Evolutionary conservation across 2,329 filamentous ascomycete genomes (phyloP), one percentile per base, ranked within the genome.

Genomic region (Parasarocladium wereldwijsianum): DNA sequence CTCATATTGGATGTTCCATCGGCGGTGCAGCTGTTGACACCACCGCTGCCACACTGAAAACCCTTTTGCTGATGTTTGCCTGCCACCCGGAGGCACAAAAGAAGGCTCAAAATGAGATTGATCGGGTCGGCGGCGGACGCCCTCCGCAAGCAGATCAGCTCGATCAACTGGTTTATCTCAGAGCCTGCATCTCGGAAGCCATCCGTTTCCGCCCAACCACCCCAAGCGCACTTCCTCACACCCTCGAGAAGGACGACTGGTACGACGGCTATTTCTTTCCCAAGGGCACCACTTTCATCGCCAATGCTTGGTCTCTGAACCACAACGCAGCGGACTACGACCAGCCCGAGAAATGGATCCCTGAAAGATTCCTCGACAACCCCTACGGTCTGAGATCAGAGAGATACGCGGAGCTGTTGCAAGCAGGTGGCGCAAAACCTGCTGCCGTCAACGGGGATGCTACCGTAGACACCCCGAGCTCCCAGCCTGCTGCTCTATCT

Each of bases 271-370:
- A 25, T 22, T 58, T 62, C 42, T 64, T 69, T 27, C 58, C 60
- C 1, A 59, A 57, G 17, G 64, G 64, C 5, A 57, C 63, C 2
- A 62, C 62, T 1, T 58, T 69, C 13, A 57, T 69, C 31, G 60
- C 66, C n/a, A 32, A 32, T 16, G 14, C 26, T 4, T 32, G 16
- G n/a, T 9, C 13, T 7, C 11, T 32, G 7, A 8, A 18, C 10
- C 29, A 17, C 12, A 26, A 32, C 21, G 29, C 38, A 2, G 26
- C 34, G 1, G 36, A 38, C 23, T 48, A 39, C 18, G 33, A 43
- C 1, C 25, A 38, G 2, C 44, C 43, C 2, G 32, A 43, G 9
- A 34, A 34, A 13, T 49, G 44, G 28, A 18, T 34, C 1, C 43
- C 45, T 8, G 41, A 44, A 7, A 35, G 44, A 8, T 47, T 41